Percentiles rank a stretch among this genome's conserved stretches.
phyloP scores from a whole-genome alignment of 495 filamentous ascomycete genomes.

The Penicillium longicatenatum region DNA sequence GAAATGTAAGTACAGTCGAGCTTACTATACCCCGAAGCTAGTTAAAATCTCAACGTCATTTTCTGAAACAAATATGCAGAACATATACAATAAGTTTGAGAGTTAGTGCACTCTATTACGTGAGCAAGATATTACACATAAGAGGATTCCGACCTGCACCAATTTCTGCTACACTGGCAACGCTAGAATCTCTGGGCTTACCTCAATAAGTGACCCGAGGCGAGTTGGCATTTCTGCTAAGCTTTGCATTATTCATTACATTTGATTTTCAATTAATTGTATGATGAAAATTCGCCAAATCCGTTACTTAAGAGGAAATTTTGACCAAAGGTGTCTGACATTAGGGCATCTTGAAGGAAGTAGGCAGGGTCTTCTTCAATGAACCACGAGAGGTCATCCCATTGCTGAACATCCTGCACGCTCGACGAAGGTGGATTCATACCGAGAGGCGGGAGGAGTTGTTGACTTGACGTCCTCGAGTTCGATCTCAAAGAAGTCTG shows the following conservation, averaged over 20 bases:
- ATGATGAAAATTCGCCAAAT: background rate
- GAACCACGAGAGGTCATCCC: background rate
- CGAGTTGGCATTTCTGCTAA: background rate
- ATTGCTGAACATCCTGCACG: background rate
- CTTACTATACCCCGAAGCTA: too few relatives aligned
- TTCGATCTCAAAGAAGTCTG: background rate
- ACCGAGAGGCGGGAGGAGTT: background rate
- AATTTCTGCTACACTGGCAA: background rate
- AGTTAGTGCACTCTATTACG: too few relatives aligned
- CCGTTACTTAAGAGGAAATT: background rate
- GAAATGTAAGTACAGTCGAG: too few relatives aligned
- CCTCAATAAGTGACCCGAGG: background rate
- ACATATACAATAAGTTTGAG: too few relatives aligned
- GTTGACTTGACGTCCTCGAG: background rate
- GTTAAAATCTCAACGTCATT: too few relatives aligned
- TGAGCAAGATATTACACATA: too few relatives aligned
- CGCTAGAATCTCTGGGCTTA: background rate
- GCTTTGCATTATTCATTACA: background rate
- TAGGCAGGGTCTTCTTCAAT: conserved; percentile 1
- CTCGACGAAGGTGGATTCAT: background rate
- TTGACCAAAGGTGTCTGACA: background rate
- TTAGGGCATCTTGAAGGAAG: background rate
- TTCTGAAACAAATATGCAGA: too few relatives aligned
- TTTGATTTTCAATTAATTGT: background rate
- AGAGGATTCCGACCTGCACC: too few relatives aligned